phyloP scores from a whole-genome alignment of 2,329 filamentous ascomycete species.

The Diplodia sapinea region DNA sequence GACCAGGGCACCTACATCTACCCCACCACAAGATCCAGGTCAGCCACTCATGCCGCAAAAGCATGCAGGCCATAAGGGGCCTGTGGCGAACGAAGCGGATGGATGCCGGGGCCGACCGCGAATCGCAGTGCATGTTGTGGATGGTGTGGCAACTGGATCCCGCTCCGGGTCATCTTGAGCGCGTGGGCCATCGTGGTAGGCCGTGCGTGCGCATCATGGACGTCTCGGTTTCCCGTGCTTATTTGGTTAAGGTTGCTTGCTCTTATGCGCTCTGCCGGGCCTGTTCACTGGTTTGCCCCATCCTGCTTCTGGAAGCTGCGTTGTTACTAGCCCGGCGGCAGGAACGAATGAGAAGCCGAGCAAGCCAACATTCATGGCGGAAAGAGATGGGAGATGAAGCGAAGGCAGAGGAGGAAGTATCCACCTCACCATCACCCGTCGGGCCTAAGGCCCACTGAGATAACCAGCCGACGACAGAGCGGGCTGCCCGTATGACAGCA shows the following conservation, averaged over 20 bases:
- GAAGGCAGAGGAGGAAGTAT: neutral
- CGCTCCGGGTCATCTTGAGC: neutral
- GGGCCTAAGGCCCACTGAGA: neutral
- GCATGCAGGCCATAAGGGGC: slow-evolving; percentile 10
- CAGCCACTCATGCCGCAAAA: neutral
- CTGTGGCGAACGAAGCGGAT: neutral
- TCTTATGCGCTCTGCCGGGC: neutral
- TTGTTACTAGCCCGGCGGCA: slow-evolving; percentile 1
- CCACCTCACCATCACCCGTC: neutral
- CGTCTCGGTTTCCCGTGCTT: neutral
- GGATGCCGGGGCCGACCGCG: neutral
- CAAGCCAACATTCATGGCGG: neutral
- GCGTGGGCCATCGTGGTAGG: slow-evolving; percentile 19
- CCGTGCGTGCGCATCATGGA: slow-evolving; percentile 4
- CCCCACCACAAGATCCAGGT: slow-evolving; percentile 5
- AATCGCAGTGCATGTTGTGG: slow-evolving; percentile 1
- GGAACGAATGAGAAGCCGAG: neutral
- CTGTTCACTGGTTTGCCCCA: neutral
- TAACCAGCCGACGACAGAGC: neutral
- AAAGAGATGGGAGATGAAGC: neutral
- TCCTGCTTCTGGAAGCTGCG: neutral
- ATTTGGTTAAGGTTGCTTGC: neutral
- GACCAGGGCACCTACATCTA: neutral
- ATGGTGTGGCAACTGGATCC: neutral
- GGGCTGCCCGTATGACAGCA: slow-evolving; percentile 6